Evolutionary conservation across 257 asterid species (phyloP).

Genomic region (Solanum piurae): DNA sequence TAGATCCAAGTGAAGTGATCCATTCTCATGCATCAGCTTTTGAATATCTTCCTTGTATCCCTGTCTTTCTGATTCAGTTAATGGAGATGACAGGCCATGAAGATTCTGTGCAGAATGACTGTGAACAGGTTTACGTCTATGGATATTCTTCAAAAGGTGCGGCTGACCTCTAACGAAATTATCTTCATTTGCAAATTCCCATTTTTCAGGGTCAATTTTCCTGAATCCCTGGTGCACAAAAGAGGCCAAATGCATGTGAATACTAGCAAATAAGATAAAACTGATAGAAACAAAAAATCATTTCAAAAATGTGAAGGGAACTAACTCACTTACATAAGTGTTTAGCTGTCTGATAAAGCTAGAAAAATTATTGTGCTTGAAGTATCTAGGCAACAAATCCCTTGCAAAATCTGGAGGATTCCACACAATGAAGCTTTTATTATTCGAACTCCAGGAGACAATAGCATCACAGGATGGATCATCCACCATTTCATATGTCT

Average conservation of each 20-base stretch:
- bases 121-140: slow-evolving; percentile 87
- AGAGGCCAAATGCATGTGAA: not conserved
- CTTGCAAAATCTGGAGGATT: slow-evolving; percentile 65
- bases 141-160: slow-evolving; percentile 67
- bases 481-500: slow-evolving; percentile 92
- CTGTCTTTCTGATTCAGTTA: slow-evolving; percentile 57
- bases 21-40: slow-evolving; percentile 47
- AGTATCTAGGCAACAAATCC: slow-evolving; percentile 63
- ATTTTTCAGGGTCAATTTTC: slow-evolving; percentile 80
- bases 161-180: slow-evolving; percentile 62
- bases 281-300: not conserved
- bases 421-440: slow-evolving; percentile 76
- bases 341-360: slow-evolving; percentile 90
- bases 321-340: slow-evolving; percentile 53
- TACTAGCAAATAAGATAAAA: not conserved
- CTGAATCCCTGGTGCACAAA: slow-evolving; percentile 61
- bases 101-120: slow-evolving; percentile 65
- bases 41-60: slow-evolving; percentile 54
- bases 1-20: slow-evolving; percentile 37
- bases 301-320: not conserved
- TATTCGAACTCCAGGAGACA: slow-evolving; percentile 71
- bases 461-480: slow-evolving; percentile 49
- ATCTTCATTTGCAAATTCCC: slow-evolving; percentile 87
- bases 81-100: slow-evolving; percentile 22
- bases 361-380: slow-evolving; percentile 88